Evolutionary conservation across 306 rosid genomes (phyloP).

Genomic region (Ormosia semicastrata): DNA sequence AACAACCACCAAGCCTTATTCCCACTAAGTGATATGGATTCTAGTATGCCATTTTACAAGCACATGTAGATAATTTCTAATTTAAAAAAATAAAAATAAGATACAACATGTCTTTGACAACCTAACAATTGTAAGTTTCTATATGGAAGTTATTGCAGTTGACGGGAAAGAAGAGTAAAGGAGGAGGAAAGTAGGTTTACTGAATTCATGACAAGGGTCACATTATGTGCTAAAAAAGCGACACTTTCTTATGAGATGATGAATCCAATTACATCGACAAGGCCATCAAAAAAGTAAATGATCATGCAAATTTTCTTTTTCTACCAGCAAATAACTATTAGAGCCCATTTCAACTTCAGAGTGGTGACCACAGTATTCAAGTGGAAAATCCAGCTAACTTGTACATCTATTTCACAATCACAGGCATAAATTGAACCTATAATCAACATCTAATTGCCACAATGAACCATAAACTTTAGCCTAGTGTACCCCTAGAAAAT

Average conservation of each 20-base stretch:
- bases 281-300: background rate
- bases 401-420: background rate
- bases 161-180: background rate
- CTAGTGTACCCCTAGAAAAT: background rate
- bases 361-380: background rate
- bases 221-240: background rate
- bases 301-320: background rate
- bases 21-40: background rate
- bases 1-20: background rate
- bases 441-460: background rate
- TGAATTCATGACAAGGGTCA: slow-evolving; percentile 1
- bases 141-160: background rate
- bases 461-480: background rate
- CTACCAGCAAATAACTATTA: background rate
- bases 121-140: background rate
- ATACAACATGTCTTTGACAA: background rate
- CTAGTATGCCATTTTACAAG: background rate
- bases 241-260: background rate
- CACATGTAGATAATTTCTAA: background rate
- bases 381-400: background rate
- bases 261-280: background rate
- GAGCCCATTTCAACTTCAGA: background rate
- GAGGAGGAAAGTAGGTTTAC: background rate
- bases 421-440: background rate
- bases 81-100: background rate